These are phyloP conservation scores for Pseudoneurospora amorphoporcata DNA, from an alignment of 495 filamentous ascomycete genomes.

Conservation along the genomic window DNA sequence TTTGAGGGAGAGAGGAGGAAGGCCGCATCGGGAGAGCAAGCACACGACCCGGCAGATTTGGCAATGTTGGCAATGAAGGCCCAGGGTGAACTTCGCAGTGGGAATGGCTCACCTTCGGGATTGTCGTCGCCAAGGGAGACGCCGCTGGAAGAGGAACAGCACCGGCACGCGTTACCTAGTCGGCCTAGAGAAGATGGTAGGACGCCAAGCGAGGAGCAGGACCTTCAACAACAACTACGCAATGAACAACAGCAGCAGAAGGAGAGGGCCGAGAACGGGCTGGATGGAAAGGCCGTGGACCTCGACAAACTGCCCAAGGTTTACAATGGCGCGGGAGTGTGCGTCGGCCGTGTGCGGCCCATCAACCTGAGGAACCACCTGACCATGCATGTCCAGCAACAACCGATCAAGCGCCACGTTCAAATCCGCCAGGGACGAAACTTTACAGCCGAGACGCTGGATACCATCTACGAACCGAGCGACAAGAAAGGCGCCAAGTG, in stretches of 20 bases:
- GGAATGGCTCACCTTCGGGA: background rate
- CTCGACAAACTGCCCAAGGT: background rate
- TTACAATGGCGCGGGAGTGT: slow-evolving; percentile 2
- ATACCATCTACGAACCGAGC: slow-evolving; percentile 13
- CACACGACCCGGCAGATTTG: background rate
- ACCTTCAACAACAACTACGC: background rate
- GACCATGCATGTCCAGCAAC: slow-evolving; percentile 4
- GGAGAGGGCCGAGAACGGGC: background rate
- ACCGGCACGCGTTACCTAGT: background rate
- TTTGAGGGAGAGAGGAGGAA: slow-evolving; percentile 2
- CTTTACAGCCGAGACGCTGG: slow-evolving; percentile 15
- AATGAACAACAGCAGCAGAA: background rate
- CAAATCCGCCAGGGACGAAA: slow-evolving; percentile 16
- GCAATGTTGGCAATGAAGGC: background rate
- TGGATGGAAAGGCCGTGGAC: background rate
- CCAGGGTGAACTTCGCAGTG: background rate
- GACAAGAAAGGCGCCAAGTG: slow-evolving; percentile 21
- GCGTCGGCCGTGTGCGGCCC: slow-evolving; percentile 10
- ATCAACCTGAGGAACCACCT: slow-evolving; percentile 8
- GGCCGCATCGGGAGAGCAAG: background rate
- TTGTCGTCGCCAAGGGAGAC: background rate
- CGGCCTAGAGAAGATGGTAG: background rate
- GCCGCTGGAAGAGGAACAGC: background rate
- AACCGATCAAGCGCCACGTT: slow-evolving; percentile 17
- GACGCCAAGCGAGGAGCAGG: background rate